Base-by-base conservation (phyloP, 1,284 basidiomycete species). In the Austropuccinia psidii region DNA sequence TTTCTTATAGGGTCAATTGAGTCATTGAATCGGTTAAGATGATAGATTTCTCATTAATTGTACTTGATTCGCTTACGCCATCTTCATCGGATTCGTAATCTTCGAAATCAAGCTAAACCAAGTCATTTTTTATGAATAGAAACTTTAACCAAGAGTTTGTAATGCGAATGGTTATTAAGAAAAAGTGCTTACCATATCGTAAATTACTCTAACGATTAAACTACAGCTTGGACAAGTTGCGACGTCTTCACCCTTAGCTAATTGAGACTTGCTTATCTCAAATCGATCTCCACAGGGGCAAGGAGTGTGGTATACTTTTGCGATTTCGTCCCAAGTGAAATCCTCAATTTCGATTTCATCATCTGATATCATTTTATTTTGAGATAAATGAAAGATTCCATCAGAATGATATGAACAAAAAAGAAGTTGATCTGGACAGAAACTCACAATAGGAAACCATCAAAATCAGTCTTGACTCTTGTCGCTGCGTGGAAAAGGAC, bases 271-370 rank as follows among this genome's bases (percentile, higher is more conserved):
- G 21, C 91, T 89, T 78, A 98, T 98, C 81, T 99, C 96, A 83
- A 98, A 98, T 47, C 93, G 88, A 83, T 98, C 96, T 29, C 95
- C 95, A 80, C 96, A 99, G 0, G 95, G 95, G 80, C 94, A 98
- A 0, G 96, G 96, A 81, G 95, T 97, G 83, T 98, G 93, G 78
- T 88, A 96, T 7, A 94, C 88, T 60, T 86, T 82, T 78, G 90
- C 91, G 68, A 84, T 85, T 21, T 86, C 86, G 79, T 96, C 92
- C 91, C 91, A 96, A 17, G 84, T 87, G 87, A 96, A 95, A 79
- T 96, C 93, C 80, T 97, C 93, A 66, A 96, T 96, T 81, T 96
- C 93, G 39, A 96, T 87, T 80, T 93, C 90, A 83, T 93, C 91
- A 83, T 93, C 69, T 72, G 35, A 15, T 6, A 61, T n/a, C n/a